Evolutionary conservation across 176 grass and related monocot species (phyloP).

Genomic region (Triticum dicoccoides): DNA sequence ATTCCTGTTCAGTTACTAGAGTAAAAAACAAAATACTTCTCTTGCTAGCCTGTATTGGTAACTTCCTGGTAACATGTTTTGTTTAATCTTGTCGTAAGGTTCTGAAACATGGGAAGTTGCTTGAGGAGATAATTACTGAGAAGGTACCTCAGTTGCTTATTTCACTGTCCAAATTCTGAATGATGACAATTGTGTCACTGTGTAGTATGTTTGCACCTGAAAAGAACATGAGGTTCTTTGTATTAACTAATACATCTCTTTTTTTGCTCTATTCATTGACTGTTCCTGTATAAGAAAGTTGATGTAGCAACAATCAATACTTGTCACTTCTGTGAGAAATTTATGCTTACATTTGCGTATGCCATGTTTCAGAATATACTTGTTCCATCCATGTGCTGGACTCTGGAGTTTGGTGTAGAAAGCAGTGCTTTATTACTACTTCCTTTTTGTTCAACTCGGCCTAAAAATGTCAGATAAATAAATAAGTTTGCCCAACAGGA

Average conservation of each 20-base stretch:
- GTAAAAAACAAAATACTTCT: neutral
- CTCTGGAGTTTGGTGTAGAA: neutral
- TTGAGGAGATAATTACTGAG: conserved; percentile 46
- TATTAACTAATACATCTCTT: neutral
- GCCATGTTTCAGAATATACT: neutral
- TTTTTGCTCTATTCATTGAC: neutral
- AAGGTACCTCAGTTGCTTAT: conserved; percentile 41
- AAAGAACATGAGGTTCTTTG: neutral
- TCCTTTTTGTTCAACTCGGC: too few relatives aligned
- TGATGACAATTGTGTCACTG: neutral
- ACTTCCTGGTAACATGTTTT: neutral
- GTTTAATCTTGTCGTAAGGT: conserved; percentile 8
- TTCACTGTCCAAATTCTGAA: neutral
- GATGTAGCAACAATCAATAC: neutral
- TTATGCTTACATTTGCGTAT: neutral
- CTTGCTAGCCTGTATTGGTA: neutral
- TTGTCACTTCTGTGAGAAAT: neutral
- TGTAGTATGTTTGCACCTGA: neutral
- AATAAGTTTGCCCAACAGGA: neutral
- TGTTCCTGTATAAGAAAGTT: neutral
- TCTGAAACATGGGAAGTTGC: conserved; percentile 43
- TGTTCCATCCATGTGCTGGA: neutral
- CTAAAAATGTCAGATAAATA: too few relatives aligned
- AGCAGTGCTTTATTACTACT: too few relatives aligned
- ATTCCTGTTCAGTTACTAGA: too few relatives aligned